Percentiles rank a stretch among this genome's conserved stretches.
These are phyloP conservation scores for Nyssa sinensis DNA, from an alignment of 148 eudicot species.

Conservation along the genomic window DNA sequence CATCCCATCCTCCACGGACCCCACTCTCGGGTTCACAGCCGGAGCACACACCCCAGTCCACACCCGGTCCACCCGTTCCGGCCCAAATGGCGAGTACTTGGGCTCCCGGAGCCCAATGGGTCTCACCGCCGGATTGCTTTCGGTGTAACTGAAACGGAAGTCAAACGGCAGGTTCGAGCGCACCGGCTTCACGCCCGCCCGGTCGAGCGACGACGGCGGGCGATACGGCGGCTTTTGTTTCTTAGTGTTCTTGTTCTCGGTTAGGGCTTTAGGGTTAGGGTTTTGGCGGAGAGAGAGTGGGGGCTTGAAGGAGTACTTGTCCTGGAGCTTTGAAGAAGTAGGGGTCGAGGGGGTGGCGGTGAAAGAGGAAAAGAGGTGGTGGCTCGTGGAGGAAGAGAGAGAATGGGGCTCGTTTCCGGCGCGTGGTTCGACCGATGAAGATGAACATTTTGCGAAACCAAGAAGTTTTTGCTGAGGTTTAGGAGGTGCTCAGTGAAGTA, in stretches of 20 bases:
- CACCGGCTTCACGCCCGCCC: constrained; percentile 33
- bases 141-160: constrained; percentile 90
- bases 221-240: constrained; percentile 56
- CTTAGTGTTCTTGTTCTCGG: constrained; percentile 19
- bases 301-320: constrained; percentile 51
- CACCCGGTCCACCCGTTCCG: constrained; percentile 55
- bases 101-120: constrained; percentile 94
- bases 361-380: constrained; percentile 27
- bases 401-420: constrained; percentile 36
- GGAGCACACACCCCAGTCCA: constrained; percentile 97
- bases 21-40: constrained; percentile 48
- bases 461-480: background rate
- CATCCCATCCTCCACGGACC: constrained; percentile 36
- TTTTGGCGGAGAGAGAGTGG: constrained; percentile 41
- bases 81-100: constrained; percentile 91
- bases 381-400: constrained; percentile 26
- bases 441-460: constrained; percentile 13
- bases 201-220: constrained; percentile 78
- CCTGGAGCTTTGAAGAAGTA: constrained; percentile 40
- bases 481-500: no score
- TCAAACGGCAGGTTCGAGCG: constrained; percentile 70
- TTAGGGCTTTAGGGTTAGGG: constrained; percentile 26
- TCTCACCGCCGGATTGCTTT: constrained; percentile 46
- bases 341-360: no score
- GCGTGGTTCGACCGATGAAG: constrained; percentile 28